phyloP scores from a whole-genome alignment of 2,329 filamentous ascomycete species.

The Aspergillus sojae region DNA sequence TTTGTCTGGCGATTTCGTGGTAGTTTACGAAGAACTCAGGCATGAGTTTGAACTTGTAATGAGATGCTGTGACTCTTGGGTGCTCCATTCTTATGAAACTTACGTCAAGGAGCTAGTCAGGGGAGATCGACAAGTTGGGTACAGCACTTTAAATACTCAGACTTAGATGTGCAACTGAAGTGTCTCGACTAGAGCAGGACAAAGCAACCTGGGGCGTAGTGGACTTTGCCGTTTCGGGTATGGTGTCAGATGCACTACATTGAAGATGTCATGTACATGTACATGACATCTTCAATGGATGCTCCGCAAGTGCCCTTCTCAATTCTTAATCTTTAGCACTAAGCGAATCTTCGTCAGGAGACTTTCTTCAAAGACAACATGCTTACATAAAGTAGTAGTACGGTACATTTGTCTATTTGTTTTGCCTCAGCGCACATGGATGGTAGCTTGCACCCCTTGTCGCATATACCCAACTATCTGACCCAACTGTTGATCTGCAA shows the following conservation, averaged over 20 bases:
- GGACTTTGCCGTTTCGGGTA: not conserved
- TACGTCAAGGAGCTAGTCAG: not conserved
- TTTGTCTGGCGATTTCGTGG: not conserved
- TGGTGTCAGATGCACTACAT: not conserved
- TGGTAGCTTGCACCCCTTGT: not conserved
- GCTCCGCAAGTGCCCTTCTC: not conserved
- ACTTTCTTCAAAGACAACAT: not conserved
- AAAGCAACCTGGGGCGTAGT: not conserved
- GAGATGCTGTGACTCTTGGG: not conserved
- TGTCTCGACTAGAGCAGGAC: too few relatives aligned
- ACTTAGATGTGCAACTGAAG: too few relatives aligned
- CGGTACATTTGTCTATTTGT: not conserved
- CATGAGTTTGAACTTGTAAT: not conserved
- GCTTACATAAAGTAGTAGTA: not conserved
- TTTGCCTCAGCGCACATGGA: not conserved
- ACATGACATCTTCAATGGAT: too few relatives aligned
- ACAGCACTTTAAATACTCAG: too few relatives aligned
- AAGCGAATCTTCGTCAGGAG: too few relatives aligned
- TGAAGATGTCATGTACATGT: too few relatives aligned
- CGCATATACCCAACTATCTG: not conserved
- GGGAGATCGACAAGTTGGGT: too few relatives aligned
- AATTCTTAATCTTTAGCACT: not conserved
- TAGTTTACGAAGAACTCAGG: not conserved
- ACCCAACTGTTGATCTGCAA: not conserved
- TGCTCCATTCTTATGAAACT: not conserved